Conservation (phyloP, 805 yeast species). For the Zygosaccharomyces kombuchaensis region DNA sequence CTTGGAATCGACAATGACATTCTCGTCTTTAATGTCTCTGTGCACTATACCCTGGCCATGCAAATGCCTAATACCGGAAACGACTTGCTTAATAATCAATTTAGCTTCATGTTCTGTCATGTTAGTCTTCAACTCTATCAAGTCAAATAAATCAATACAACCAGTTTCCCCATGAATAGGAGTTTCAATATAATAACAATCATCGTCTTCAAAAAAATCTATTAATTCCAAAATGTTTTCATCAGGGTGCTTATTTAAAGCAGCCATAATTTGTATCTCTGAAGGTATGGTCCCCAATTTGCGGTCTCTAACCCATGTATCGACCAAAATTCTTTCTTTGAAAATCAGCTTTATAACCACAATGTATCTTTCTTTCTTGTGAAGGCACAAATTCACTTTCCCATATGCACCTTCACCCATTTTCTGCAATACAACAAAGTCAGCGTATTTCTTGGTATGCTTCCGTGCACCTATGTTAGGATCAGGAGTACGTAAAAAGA, state of each 20-base stretch:
- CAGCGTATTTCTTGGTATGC: conserved; percentile 65
- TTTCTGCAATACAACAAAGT: conserved; percentile 64
- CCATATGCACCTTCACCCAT: conserved; percentile 98
- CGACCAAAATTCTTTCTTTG: conserved; percentile 89
- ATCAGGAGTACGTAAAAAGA: conserved; percentile 22
- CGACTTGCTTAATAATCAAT: conserved; percentile 73
- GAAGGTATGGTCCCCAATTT: conserved; percentile 89
- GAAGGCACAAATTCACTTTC: conserved; percentile 76
- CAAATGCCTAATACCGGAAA: conserved; percentile 71
- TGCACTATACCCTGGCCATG: conserved; percentile 87
- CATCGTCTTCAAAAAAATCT: conserved; percentile 90
- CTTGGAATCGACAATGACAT: conserved; percentile 77
- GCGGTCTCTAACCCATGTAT: conserved; percentile 95
- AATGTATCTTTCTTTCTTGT: conserved; percentile 56
- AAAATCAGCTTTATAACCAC: conserved; percentile 85
- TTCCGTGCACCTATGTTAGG: conserved; percentile 57
- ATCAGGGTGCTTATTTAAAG: conserved; percentile 72
- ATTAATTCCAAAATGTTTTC: conserved; percentile 80
- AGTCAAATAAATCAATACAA: conserved; percentile 88
- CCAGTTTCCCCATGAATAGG: conserved; percentile 87
- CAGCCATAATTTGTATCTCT: conserved; percentile 91
- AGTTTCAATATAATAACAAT: conserved; percentile 85
- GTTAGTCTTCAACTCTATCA: conserved; percentile 77
- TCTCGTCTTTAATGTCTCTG: conserved; percentile 93
- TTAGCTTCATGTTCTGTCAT: conserved; percentile 78